These are phyloP conservation scores for Tricholoma matsutake DNA, from an alignment of 768 basidiomycete genomes.

Conservation along the genomic window DNA sequence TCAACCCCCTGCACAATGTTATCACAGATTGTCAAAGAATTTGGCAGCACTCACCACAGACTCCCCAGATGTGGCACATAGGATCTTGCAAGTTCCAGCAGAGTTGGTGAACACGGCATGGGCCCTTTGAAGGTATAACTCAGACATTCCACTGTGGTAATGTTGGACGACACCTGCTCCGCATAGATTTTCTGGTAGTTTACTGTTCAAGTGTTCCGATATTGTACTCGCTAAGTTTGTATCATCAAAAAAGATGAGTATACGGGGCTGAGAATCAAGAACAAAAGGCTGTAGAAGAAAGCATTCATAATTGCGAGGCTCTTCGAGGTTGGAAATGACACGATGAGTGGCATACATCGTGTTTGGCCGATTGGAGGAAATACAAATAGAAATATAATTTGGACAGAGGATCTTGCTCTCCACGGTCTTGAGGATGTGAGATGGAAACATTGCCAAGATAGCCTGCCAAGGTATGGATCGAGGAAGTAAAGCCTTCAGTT, in stretches of 20 bases:
- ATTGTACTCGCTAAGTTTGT: neutral
- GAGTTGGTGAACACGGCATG: neutral
- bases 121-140: neutral
- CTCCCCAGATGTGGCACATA: neutral
- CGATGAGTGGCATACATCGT: neutral
- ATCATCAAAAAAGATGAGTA: neutral
- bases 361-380: slow-evolving; percentile 19
- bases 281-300: neutral
- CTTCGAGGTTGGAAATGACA: neutral
- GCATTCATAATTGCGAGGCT: neutral
- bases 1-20: no score
- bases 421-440: slow-evolving; percentile 3
- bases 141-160: neutral
- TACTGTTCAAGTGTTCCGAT: neutral
- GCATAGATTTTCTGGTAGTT: neutral
- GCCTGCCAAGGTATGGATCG: no score
- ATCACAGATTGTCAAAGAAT: no score
- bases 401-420: slow-evolving; percentile 4
- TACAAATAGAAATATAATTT: slow-evolving; percentile 6
- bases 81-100: neutral
- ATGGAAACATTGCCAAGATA: no score
- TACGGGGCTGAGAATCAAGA: neutral
- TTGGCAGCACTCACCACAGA: no score
- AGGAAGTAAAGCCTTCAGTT: no score
- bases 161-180: neutral